Evolutionary conservation across 192 early-diverging fungal species (phyloP).

Genomic region (Geranomyces variabilis): DNA sequence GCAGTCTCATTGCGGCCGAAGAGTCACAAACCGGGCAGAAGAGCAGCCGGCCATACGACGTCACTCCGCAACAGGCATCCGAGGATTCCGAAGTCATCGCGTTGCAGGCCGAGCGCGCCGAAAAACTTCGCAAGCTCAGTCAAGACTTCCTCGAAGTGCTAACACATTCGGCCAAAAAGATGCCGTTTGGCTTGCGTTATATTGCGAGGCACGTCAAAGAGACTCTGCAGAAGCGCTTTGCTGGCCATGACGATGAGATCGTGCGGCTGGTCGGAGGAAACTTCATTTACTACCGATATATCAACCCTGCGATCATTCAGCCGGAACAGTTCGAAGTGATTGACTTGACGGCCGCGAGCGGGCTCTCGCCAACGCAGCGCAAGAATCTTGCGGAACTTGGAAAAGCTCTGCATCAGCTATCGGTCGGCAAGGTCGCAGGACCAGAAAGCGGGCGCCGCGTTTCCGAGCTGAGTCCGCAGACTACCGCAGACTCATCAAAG

Average conservation of each 20-base stretch:
- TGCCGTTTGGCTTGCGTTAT: slow-evolving; percentile 96
- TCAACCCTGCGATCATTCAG: slow-evolving; percentile 96
- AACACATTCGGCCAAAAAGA: slow-evolving; percentile 70
- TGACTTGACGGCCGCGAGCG: slow-evolving; percentile 56
- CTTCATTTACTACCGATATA: slow-evolving; percentile 96
- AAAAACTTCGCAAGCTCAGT: slow-evolving; percentile 79
- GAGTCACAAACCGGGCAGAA: slow-evolving; percentile 86
- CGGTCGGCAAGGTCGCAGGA: slow-evolving; percentile 76
- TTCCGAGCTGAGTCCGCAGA: slow-evolving; percentile 77
- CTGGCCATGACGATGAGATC: slow-evolving; percentile 77
- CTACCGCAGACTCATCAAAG: slow-evolving; percentile 72
- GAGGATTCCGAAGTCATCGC: slow-evolving; percentile 72
- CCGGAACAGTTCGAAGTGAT: slow-evolving; percentile 97
- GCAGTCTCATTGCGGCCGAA: slow-evolving; percentile 83
- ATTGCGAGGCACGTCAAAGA: slow-evolving; percentile 90
- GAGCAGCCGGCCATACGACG: slow-evolving; percentile 72
- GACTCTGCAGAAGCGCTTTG: slow-evolving; percentile 80
- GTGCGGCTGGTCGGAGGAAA: slow-evolving; percentile 85
- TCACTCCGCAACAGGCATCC: slow-evolving; percentile 77
- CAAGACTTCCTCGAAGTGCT: slow-evolving; percentile 85
- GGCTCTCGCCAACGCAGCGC: slow-evolving; percentile 83
- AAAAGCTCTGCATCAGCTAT: slow-evolving; percentile 75
- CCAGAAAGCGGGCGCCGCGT: slow-evolving; percentile 58
- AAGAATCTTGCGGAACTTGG: slow-evolving; percentile 88
- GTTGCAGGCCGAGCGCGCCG: slow-evolving; percentile 50